Percentiles rank a stretch among this genome's conserved stretches.
These are phyloP conservation scores for Trametes cinnabarina DNA, from an alignment of 768 basidiomycete genomes.

Conservation along the genomic window DNA sequence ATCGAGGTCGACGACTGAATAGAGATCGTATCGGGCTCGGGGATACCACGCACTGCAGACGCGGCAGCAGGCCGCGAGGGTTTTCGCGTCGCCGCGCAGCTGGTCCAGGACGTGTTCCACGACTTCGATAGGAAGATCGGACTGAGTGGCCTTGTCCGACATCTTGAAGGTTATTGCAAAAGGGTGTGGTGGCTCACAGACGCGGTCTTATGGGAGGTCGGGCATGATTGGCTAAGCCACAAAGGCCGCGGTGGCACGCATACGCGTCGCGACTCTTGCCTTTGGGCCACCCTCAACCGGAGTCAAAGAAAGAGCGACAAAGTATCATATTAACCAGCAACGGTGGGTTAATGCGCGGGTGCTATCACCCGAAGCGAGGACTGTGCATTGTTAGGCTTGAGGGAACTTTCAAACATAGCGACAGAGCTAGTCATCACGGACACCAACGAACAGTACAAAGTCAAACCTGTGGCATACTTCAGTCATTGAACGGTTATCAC, in stretches of 20 bases:
- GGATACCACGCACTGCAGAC: slow-evolving; percentile 15
- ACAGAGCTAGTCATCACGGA: no score
- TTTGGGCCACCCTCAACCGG: neutral
- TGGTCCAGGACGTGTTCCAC: slow-evolving; percentile 22
- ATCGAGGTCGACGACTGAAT: slow-evolving; percentile 7
- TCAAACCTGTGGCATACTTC: no score
- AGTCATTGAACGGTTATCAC: neutral
- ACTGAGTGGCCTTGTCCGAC: neutral
- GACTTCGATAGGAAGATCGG: slow-evolving; percentile 21
- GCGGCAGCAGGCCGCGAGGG: slow-evolving; percentile 19
- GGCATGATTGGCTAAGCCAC: neutral
- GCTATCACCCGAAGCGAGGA: no score
- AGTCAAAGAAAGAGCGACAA: neutral
- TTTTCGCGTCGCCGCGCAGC: slow-evolving; percentile 14
- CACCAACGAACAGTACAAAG: no score
- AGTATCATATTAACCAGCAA: neutral
- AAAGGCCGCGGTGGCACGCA: neutral
- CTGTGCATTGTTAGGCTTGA: no score
- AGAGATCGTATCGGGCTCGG: slow-evolving; percentile 21
- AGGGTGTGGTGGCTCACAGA: neutral
- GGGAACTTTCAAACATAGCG: no score
- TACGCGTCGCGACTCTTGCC: neutral
- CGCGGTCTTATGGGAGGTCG: neutral
- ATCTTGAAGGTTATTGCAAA: neutral
- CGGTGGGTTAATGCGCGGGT: no score